Conservation (phyloP, 164 flowering plant genomes). For the Vitis riparia region DNA sequence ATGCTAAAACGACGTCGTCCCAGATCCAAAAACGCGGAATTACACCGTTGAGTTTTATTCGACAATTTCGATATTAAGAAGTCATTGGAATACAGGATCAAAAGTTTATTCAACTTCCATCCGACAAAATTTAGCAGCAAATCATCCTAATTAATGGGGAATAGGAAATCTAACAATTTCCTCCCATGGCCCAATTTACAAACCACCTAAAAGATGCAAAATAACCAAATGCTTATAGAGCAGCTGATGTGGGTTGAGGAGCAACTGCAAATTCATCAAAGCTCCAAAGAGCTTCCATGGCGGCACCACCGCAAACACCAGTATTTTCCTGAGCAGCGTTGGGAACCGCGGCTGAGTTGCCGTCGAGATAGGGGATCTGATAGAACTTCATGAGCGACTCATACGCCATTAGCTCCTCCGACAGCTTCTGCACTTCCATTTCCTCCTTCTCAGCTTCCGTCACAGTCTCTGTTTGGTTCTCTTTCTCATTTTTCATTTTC, state of each 20-base stretch:
- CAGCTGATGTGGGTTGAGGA: neutral
- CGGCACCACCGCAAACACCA: constrained; percentile 25
- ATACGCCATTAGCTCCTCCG: constrained; percentile 78
- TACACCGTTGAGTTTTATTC: no score
- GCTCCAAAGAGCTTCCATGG: constrained; percentile 54
- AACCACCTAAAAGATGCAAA: no score
- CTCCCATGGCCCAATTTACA: no score
- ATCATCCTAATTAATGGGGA: no score
- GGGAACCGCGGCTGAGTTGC: constrained; percentile 33
- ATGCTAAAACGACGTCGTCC: no score
- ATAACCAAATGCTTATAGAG: no score
- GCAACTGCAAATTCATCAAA: constrained; percentile 41
- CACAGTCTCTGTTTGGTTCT: neutral
- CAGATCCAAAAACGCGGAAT: no score
- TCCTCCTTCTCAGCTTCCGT: constrained; percentile 26
- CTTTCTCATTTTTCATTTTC: constrained; percentile 16
- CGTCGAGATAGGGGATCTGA: constrained; percentile 71
- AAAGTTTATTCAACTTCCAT: no score
- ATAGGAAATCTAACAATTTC: no score
- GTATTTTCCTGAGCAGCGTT: constrained; percentile 34
- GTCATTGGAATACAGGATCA: no score
- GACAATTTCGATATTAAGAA: no score
- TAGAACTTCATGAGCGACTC: constrained; percentile 77
- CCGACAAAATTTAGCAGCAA: no score
- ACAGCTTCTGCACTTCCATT: constrained; percentile 49